Base-by-base conservation (phyloP, 305 asterid genomes). In the Fraxinus nigra region DNA sequence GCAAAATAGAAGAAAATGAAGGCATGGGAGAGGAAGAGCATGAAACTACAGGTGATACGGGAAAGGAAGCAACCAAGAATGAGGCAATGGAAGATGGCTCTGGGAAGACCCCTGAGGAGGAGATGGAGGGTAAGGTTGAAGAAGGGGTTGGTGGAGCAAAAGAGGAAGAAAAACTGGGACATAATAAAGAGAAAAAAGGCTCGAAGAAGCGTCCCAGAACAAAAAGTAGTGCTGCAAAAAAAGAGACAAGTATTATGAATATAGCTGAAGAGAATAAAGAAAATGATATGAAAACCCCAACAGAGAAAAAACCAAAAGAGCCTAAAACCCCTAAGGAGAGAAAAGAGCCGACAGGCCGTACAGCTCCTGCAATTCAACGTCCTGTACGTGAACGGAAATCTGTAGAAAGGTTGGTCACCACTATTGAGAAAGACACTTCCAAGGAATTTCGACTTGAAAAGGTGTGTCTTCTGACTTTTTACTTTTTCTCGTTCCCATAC, bases 341-440 rank as follows among this genome's bases (percentile, higher is more conserved):
- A 82, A 86, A 87, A 85, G 97, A 89, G 79, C 91, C 91, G 0
- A 94, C 83, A 79, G 90, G 95, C 34, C 93, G 94, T 14, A 75
- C 87, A 20, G 63, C 87, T 72, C 83, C 91, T 77, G 63, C 92
- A 56, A 63, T 79, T 74, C 97, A 92, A 2, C 97, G 97, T 40
- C 97, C 97, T 56, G 93, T 91, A 61, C 94, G 97, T 0, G 97
- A 92, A 81, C 88, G 97, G 35, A 94, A 93, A 89, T 93, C 97
- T 76, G 98, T 93, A 43, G 95, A 91, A 80, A 88, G 97, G 87
- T 82, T 94, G 88, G 98, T 93, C 67, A 94, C 95, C 48, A 82
- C 86, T 77, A 81, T 93, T 81, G 97, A 94, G 81, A 90, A 87
- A 87, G 97, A 92, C 38, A 70, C 92, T 51, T 34, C 80, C 30